Percentiles rank a stretch among this genome's conserved stretches.
phyloP scores from a whole-genome alignment of 148 eudicot genomes.

The Vaccinium darrowii region DNA sequence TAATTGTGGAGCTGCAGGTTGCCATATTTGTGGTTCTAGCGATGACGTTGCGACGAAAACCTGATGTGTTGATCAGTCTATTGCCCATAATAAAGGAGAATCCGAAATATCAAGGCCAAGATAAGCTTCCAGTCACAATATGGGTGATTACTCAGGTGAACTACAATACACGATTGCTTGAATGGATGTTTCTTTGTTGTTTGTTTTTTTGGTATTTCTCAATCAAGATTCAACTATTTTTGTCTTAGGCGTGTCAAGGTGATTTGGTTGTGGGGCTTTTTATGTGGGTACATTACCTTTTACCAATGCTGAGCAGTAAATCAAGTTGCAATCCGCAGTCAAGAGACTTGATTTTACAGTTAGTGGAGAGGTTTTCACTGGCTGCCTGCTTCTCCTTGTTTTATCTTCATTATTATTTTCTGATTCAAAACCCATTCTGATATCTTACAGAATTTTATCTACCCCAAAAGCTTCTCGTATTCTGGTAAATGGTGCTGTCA shows the following conservation, averaged over 20 bases:
- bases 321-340: slow-evolving; percentile 49
- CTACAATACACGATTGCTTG: not conserved
- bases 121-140: slow-evolving; percentile 48
- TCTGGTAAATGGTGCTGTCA: slow-evolving; percentile 55
- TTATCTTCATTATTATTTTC: not conserved
- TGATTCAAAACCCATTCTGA: slow-evolving; percentile 1
- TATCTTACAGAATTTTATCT: slow-evolving; percentile 41
- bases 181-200: not conserved
- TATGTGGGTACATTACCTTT: slow-evolving; percentile 43
- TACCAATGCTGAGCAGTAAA: slow-evolving; percentile 53
- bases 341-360: slow-evolving; percentile 59
- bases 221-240: not conserved
- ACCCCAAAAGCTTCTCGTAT: slow-evolving; percentile 54
- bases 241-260: slow-evolving; percentile 50
- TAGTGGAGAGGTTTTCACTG: slow-evolving; percentile 50
- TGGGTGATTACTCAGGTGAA: slow-evolving; percentile 64
- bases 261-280: slow-evolving; percentile 60
- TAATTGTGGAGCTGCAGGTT: slow-evolving; percentile 38
- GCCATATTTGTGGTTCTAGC: slow-evolving; percentile 56
- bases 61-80: slow-evolving; percentile 47
- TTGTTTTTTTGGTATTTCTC: not conserved
- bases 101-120: slow-evolving; percentile 52
- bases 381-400: not conserved
- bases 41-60: slow-evolving; percentile 54
- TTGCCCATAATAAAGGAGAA: slow-evolving; percentile 43